phyloP scores from a whole-genome alignment of 495 filamentous ascomycete genomes.

The Rhypophila decipiens region DNA sequence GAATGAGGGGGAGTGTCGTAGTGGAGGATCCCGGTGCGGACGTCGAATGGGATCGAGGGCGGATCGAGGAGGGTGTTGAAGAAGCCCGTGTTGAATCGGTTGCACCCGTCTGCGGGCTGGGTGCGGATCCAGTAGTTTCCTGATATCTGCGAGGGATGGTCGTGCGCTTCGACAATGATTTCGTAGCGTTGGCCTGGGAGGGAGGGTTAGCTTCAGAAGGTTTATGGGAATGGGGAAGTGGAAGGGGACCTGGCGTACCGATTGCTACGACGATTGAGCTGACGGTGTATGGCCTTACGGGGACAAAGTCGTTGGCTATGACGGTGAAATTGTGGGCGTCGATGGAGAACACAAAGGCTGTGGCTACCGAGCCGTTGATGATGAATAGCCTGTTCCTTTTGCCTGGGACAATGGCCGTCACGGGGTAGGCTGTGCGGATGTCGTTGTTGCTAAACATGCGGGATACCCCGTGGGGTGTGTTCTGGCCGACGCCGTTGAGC shows the following conservation, averaged over 20 bases:
- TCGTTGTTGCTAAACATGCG: background rate
- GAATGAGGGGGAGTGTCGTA: constrained; percentile 8
- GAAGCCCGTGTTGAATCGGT: constrained; percentile 2
- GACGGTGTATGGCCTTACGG: constrained; percentile 39
- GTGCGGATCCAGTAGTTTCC: constrained; percentile 51
- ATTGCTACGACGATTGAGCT: constrained; percentile 48
- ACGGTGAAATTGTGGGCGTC: constrained; percentile 44
- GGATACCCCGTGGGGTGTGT: background rate
- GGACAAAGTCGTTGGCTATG: constrained; percentile 40
- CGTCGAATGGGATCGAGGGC: background rate
- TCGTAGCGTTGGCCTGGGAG: constrained; percentile 53
- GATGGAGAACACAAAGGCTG: constrained; percentile 22
- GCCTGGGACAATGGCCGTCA: constrained; percentile 19
- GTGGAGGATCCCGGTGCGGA: constrained; percentile 19
- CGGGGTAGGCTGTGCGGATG: constrained; percentile 19
- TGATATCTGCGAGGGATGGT: constrained; percentile 17
- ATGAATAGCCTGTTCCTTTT: constrained; percentile 38
- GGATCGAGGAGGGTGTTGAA: constrained; percentile 7
- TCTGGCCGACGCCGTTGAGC: constrained; percentile 28
- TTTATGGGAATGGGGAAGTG: background rate
- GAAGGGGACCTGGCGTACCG: constrained; percentile 21
- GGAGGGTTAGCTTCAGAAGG: background rate
- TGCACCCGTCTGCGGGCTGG: constrained; percentile 4
- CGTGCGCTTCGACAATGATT: constrained; percentile 53
- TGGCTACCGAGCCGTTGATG: constrained; percentile 34